Percentiles rank a stretch among this genome's conserved stretches.
These are phyloP conservation scores for Ottelia alismoides DNA, from an alignment of 106 monocot species.

Conservation along the genomic window DNA sequence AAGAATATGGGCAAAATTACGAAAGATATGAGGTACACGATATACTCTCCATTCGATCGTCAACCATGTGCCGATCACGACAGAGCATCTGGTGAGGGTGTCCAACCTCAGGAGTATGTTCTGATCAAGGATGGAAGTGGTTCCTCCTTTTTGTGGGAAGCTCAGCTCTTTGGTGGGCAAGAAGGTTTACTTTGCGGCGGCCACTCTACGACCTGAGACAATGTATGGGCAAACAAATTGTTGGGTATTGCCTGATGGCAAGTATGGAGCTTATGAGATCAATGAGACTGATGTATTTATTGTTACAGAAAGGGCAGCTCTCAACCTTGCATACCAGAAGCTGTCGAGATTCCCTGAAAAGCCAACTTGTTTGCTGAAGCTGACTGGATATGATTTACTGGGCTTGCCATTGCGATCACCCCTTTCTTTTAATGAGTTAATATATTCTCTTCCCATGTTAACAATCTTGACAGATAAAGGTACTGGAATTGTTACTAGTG, in stretches of 20 bases:
- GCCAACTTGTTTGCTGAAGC: slow-evolving; percentile 60
- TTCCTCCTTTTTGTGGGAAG: slow-evolving; percentile 63
- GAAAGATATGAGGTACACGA: slow-evolving; percentile 73
- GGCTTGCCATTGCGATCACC: slow-evolving; percentile 68
- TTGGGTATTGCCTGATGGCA: slow-evolving; percentile 87
- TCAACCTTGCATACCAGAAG: slow-evolving; percentile 77
- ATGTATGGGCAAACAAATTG: slow-evolving; percentile 97
- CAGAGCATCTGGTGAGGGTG: slow-evolving; percentile 83
- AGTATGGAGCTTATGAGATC: slow-evolving; percentile 93
- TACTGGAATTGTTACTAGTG: slow-evolving; percentile 92
- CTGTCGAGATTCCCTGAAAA: slow-evolving; percentile 58
- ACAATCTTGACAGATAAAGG: slow-evolving; percentile 94
- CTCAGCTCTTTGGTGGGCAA: slow-evolving; percentile 64
- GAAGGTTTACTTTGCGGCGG: slow-evolving; percentile 70
- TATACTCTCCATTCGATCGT: slow-evolving; percentile 82
- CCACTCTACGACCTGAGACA: slow-evolving; percentile 88
- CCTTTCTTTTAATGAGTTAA: slow-evolving; percentile 60
- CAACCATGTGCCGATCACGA: slow-evolving; percentile 98
- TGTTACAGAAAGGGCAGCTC: slow-evolving; percentile 60
- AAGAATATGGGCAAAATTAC: slow-evolving; percentile 69
- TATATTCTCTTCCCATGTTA: slow-evolving; percentile 89
- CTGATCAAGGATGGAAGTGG: slow-evolving; percentile 81
- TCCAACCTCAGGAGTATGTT: slow-evolving; percentile 82
- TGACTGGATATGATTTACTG: slow-evolving; percentile 74
- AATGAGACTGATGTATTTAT: slow-evolving; percentile 84